Evolutionary conservation across 2,329 filamentous ascomycete species (phyloP), one percentile per base, ranked within the genome.

Genomic region (Zymoseptoria passerinii): DNA sequence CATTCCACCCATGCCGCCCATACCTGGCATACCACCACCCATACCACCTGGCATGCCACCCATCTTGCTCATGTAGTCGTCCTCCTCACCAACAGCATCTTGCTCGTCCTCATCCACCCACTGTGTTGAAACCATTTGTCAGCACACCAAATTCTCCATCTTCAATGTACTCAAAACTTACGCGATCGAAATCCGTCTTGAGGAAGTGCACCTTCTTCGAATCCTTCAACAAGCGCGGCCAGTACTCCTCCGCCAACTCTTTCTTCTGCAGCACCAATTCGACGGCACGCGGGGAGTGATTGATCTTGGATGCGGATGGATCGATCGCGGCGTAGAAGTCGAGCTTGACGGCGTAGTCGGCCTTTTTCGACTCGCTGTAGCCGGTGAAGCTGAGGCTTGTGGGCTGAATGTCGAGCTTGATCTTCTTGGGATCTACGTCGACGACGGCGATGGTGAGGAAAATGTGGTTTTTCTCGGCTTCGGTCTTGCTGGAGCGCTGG

Each of bases 21-120:
- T 62, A 29, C 62, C 64, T 69, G 71, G 70, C 53, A 73, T 78
- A 44, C 75, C 75, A 71, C 74, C 77, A 57, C 77, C 78, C 53
- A 66, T 72, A 59, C 62, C 61, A 23, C 62, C 64, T 67, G 68
- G 67, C 66, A 71, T 69, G 51, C 66, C 75, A 65, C 76, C 77
- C 77, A 79, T 79, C 66, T 75, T 74, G 64, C 70, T 73, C 75
- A 80, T 78, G 71, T 75, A 76, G 66, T 78, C 76, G 75, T 96
- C 92, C 58, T 95, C 91, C 65, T 95, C 90, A 53, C 84, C 80
- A 61, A 83, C 87, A 76, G 90, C 91, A 72, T 97, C 88, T 80
- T 99, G 94, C 83, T 99, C 94, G 73, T 99, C 92, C 84, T 96
- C 90, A 68, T 96, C 92, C 70, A 96, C 89, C 92, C 92, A 96